phyloP scores from a whole-genome alignment of 2,329 filamentous ascomycete genomes.

The Myriangium duriaei region DNA sequence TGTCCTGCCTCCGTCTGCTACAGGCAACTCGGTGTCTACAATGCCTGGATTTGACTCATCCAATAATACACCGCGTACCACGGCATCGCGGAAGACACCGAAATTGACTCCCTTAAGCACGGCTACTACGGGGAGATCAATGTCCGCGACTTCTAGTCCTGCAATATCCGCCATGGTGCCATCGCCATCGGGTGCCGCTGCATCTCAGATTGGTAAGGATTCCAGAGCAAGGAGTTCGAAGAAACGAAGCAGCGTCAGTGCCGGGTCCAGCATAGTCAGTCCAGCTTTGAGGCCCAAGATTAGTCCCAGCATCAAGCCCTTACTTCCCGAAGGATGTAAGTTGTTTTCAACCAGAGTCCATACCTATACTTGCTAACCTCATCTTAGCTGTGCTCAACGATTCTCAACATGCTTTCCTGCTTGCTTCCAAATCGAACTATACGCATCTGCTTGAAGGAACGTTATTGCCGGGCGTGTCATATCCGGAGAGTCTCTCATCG shows the following conservation, averaged over 20 bases:
- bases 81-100: conserved; percentile 53
- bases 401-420: conserved; percentile 55
- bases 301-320: conserved; percentile 85
- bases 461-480: conserved; percentile 66
- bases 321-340: conserved; percentile 60
- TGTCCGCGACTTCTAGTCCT: conserved; percentile 39
- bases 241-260: conserved; percentile 50
- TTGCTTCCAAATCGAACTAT: conserved; percentile 94
- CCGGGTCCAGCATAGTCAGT: conserved; percentile 61
- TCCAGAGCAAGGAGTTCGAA: conserved; percentile 36
- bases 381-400: conserved; percentile 34
- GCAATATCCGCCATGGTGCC: conserved; percentile 40
- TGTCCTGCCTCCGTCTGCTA: conserved; percentile 59
- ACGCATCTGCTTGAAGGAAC: conserved; percentile 95
- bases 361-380: conserved; percentile 11
- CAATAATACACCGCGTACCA: conserved; percentile 44
- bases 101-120: conserved; percentile 47
- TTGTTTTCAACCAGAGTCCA: conserved; percentile 12
- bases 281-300: conserved; percentile 81
- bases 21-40: conserved; percentile 44
- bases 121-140: conserved; percentile 24
- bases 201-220: conserved; percentile 36
- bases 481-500: conserved; percentile 80
- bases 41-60: conserved; percentile 32
- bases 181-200: conserved; percentile 32